Conservation (phyloP, 2,329 filamentous ascomycete genomes). For the Penicillium sp. region DNA sequence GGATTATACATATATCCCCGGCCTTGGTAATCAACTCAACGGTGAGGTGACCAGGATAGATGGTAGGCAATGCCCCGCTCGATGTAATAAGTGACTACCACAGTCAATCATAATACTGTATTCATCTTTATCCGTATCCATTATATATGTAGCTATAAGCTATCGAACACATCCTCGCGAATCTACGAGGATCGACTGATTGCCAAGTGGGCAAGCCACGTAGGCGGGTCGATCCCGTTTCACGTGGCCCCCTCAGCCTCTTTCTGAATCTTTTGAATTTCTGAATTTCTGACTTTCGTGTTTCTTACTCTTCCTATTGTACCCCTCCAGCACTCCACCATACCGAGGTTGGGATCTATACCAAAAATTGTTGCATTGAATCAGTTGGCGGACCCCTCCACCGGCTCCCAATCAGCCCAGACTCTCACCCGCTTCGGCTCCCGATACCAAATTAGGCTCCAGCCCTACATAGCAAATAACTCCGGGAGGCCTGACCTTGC, state of each 20-base stretch:
- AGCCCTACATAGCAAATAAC: not conserved
- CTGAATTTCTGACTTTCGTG: not conserved
- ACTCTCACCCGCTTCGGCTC: not conserved
- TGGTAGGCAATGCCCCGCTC: not conserved
- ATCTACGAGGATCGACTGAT: too few relatives aligned
- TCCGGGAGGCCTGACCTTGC: not conserved
- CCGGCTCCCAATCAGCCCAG: not conserved
- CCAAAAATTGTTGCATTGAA: not conserved
- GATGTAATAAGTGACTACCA: too few relatives aligned
- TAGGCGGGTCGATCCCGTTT: slow-evolving; percentile 1
- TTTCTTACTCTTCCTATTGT: not conserved
- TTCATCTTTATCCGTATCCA: too few relatives aligned
- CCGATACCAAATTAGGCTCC: not conserved
- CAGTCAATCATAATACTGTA: too few relatives aligned
- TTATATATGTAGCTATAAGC: too few relatives aligned
- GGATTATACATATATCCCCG: too few relatives aligned
- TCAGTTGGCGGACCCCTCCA: not conserved
- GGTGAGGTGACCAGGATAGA: too few relatives aligned
- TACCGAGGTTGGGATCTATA: not conserved
- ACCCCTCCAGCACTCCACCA: not conserved
- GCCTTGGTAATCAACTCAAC: too few relatives aligned
- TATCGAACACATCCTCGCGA: too few relatives aligned
- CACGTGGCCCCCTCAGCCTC: not conserved
- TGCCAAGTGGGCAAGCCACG: not conserved
- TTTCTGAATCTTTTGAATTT: not conserved